Conservation (phyloP, 1,284 basidiomycete species). For the Ustilago xerochloae region DNA sequence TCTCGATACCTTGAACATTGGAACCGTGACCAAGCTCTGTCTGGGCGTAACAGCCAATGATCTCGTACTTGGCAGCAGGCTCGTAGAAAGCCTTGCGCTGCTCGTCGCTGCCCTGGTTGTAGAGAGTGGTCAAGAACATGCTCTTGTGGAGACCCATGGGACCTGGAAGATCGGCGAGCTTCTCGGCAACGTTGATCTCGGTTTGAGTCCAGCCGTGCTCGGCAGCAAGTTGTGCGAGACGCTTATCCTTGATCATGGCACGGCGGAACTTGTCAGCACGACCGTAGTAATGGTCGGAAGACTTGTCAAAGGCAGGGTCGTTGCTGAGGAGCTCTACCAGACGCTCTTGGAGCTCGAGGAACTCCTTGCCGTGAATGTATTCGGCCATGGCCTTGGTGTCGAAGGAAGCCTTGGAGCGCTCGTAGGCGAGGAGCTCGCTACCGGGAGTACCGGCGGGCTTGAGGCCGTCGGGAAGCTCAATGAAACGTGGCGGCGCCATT, state of each 20-base stretch:
- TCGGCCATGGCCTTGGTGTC: conserved; percentile 56
- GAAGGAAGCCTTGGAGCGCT: conserved; percentile 61
- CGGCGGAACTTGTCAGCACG: conserved; percentile 66
- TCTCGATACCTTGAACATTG: conserved; percentile 62
- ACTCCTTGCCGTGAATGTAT: conserved; percentile 61
- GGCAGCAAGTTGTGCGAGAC: conserved; percentile 64
- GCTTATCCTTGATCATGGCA: conserved; percentile 68
- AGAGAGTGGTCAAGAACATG: conserved; percentile 65
- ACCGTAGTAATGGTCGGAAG: conserved; percentile 71
- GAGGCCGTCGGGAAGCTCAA: conserved; percentile 53
- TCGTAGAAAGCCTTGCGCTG: conserved; percentile 60
- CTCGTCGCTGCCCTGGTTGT: conserved; percentile 61
- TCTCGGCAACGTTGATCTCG: conserved; percentile 49
- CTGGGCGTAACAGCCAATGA: conserved; percentile 63
- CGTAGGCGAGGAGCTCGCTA: conserved; percentile 55
- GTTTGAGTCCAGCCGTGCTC: conserved; percentile 69
- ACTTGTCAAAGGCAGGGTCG: conserved; percentile 77
- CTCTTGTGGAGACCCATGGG: conserved; percentile 60
- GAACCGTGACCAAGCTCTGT: conserved; percentile 63
- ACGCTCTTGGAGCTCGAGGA: conserved; percentile 69
- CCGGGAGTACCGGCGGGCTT: conserved; percentile 60
- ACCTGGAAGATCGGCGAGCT: conserved; percentile 59
- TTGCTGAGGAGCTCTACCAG: conserved; percentile 72
- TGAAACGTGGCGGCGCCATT: conserved; percentile 48
- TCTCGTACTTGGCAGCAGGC: conserved; percentile 54